Evolutionary conservation across 208 protist genomes (phyloP).

Genomic region (Zelonia costaricensis): DNA sequence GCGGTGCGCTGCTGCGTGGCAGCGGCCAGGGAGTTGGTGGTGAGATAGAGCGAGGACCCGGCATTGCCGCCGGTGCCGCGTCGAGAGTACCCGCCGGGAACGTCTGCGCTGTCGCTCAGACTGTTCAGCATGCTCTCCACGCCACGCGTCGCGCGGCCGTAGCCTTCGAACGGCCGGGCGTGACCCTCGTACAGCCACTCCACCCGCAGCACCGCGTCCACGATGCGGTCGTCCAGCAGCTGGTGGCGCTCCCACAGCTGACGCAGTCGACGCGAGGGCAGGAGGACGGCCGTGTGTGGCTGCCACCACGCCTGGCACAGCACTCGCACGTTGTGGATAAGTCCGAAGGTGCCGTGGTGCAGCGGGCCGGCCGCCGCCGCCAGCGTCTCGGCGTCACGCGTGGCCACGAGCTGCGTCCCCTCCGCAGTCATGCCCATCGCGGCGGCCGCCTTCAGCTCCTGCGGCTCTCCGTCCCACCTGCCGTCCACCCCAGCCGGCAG

Average conservation of each 20-base stretch:
- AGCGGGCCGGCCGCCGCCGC: constrained; percentile 2
- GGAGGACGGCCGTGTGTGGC: constrained; percentile 44
- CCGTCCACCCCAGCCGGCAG: background rate
- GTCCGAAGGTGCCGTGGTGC: constrained; percentile 21
- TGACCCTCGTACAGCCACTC: constrained; percentile 46
- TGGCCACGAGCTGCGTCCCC: constrained; percentile 10
- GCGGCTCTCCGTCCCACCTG: background rate
- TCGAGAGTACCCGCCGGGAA: background rate
- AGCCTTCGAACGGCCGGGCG: constrained; percentile 8
- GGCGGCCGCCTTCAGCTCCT: background rate
- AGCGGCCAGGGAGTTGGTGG: background rate
- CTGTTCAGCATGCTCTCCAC: background rate
- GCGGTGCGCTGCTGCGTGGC: constrained; percentile 10
- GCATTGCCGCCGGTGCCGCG: background rate
- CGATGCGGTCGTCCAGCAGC: constrained; percentile 46
- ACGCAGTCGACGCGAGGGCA: constrained; percentile 36
- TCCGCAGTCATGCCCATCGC: background rate
- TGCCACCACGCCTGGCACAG: constrained; percentile 69
- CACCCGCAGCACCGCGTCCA: constrained; percentile 60
- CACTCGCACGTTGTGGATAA: constrained; percentile 50
- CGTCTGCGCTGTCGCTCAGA: background rate
- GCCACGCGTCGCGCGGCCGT: background rate
- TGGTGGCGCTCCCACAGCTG: constrained; percentile 38
- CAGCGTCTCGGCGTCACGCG: constrained; percentile 17
- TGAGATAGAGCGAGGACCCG: too few species aligned